A percentile compares a stretch with the other conserved stretches of the same genome.
Evolutionary conservation across 345 rosid genomes (phyloP).

Genomic region (Anastatica hierochuntica): DNA sequence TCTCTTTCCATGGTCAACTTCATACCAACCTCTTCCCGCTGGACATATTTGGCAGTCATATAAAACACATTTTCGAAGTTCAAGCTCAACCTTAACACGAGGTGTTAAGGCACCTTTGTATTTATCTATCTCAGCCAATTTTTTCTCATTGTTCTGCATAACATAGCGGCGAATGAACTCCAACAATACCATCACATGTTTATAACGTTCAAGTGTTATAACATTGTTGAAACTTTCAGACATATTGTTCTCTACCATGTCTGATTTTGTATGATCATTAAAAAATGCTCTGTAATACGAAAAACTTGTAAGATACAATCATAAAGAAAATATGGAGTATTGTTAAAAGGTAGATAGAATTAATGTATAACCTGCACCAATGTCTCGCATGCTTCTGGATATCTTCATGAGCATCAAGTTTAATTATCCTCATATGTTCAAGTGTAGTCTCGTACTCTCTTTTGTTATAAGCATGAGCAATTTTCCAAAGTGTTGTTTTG

Average conservation of each 20-base stretch:
- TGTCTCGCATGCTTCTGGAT: neutral
- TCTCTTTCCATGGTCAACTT: neutral
- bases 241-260: neutral
- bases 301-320: neutral
- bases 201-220: too few species aligned
- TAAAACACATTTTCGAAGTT: too few species aligned
- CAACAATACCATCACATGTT: too few species aligned
- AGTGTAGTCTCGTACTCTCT: neutral
- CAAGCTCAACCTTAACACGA: too few species aligned
- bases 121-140: too few species aligned
- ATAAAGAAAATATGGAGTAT: too few species aligned
- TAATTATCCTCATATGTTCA: neutral
- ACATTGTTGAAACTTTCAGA: neutral
- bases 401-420: neutral
- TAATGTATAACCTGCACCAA: neutral
- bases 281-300: neutral
- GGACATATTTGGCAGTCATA: too few species aligned
- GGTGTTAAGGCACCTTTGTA: too few species aligned
- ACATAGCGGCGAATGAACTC: too few species aligned
- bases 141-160: too few species aligned
- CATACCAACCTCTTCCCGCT: neutral
- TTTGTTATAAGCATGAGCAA: neutral
- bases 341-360: too few species aligned
- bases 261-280: neutral
- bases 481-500: neutral